A percentile compares a stretch with the other conserved stretches of the same genome.
These are phyloP conservation scores for Populus simonii DNA, from an alignment of 345 rosid genomes.

Conservation along the genomic window DNA sequence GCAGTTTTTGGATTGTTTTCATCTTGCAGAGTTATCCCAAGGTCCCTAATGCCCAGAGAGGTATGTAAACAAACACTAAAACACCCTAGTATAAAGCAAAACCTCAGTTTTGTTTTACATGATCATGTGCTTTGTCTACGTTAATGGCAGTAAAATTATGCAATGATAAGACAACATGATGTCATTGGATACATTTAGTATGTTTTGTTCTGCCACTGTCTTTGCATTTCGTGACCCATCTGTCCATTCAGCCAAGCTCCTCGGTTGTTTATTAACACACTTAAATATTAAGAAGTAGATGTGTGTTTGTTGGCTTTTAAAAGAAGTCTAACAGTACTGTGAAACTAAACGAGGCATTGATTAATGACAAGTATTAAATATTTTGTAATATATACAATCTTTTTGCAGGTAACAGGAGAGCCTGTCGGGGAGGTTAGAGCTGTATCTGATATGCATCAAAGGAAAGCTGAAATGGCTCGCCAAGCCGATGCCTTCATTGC, in stretches of 20 bases:
- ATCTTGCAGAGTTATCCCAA: conserved; percentile 79
- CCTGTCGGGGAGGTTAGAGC: conserved; percentile 87
- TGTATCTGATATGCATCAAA: conserved; percentile 89
- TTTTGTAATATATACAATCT: neutral
- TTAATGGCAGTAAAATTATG: neutral
- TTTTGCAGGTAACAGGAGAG: conserved; percentile 68
- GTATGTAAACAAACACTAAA: conserved; percentile 29
- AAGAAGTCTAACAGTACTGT: neutral
- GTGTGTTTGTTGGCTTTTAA: neutral
- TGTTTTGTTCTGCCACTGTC: neutral
- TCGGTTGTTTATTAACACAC: neutral
- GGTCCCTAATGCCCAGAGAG: conserved; percentile 81
- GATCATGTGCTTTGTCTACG: neutral
- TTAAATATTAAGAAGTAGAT: neutral
- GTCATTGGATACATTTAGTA: neutral
- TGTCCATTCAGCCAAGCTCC: neutral
- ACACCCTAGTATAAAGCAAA: neutral
- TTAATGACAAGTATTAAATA: neutral
- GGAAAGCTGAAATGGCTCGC: conserved; percentile 95
- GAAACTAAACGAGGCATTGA: neutral
- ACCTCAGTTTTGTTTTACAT: neutral
- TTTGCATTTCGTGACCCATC: neutral
- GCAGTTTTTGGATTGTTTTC: neutral
- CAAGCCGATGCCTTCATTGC: conserved; percentile 96
- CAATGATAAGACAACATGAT: neutral